These are phyloP conservation scores for Agaricus subrufescens DNA, from an alignment of 768 basidiomycete species.

Conservation along the genomic window DNA sequence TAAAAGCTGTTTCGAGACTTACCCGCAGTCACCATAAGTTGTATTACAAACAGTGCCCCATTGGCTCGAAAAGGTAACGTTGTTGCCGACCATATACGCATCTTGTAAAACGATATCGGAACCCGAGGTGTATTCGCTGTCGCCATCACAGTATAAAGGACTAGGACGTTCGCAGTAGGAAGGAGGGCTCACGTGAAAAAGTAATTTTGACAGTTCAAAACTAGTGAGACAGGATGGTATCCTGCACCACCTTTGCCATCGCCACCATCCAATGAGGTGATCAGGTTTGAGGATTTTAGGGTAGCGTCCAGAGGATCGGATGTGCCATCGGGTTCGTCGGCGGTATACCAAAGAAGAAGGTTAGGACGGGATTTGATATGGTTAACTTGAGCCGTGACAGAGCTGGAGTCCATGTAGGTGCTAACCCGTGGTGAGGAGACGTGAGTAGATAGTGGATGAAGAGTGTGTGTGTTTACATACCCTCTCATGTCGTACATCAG, in stretches of 20 bases:
- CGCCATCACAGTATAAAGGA: not conserved
- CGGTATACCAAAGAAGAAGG: conserved; percentile 71
- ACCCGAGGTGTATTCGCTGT: conserved; percentile 44
- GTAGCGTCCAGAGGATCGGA: conserved; percentile 65
- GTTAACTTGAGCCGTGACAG: conserved; percentile 66
- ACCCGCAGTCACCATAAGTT: conserved; percentile 73
- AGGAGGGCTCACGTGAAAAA: conserved; percentile 40
- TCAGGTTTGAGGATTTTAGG: conserved; percentile 44
- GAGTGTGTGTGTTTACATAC: conserved; percentile 26
- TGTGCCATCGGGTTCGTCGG: conserved; percentile 70
- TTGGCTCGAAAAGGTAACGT: conserved; percentile 55
- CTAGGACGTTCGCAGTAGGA: not conserved
- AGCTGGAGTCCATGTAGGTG: conserved; percentile 60
- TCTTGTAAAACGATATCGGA: conserved; percentile 73
- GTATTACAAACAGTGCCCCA: conserved; percentile 62
- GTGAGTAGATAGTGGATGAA: not conserved
- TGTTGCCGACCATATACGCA: conserved; percentile 54
- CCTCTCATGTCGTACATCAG: conserved; percentile 82
- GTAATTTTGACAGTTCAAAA: conserved; percentile 64
- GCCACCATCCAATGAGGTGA: conserved; percentile 52
- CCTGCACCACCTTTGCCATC: conserved; percentile 44
- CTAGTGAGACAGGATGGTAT: conserved; percentile 64
- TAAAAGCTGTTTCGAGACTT: conserved; percentile 18
- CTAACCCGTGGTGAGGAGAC: conserved; percentile 22
- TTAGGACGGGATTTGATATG: conserved; percentile 62